Evolutionary conservation across 2,329 filamentous ascomycete genomes (phyloP), one percentile per base, ranked within the genome.

Genomic region (Dothideomycetes sp.): DNA sequence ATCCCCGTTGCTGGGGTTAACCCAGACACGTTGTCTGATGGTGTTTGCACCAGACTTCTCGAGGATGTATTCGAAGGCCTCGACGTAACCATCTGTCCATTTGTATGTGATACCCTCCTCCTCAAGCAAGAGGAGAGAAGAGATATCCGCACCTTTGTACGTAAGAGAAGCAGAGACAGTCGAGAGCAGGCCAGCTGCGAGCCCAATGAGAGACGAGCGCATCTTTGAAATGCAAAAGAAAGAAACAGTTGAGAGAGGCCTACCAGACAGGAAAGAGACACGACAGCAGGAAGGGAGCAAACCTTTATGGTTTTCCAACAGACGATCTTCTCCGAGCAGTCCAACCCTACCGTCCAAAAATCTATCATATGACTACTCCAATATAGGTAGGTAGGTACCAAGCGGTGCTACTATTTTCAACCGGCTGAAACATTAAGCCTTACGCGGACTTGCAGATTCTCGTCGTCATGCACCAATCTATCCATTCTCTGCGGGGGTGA

Each of bases 111-210:
- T 49, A 4, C 58, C 58, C 5, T 47, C 48, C 18, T 51, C 49
- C 47, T 61, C 58, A 30, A 62, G 49, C 22, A 53, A 52, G 7
- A 53, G 47, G 2, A 60, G 48, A 2, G 58, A 62, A 29, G 52
- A 56, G 34, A 61, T 52, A 42, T 63, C 60, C 39, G 61, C 56
- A 31, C 60, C 59, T 45, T 59, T 57, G 45, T 54, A 59, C 2
- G 48, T 47, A 11, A 52, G 42, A 8, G 46, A 41, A 17, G 45
- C 48, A 15, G 22, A 24, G 10, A 42, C 36, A 15, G 22, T 22
- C n/a, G 40, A 31, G n/a, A 42, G 31, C 10, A 47, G 22, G 22
- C 22, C 22, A 12, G 22, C 22, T 27, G 12, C 22, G 7, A 27
- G 7, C 22, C 7, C 7, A 27, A 27, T 7, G 22, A 27, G 12